Percentiles rank a stretch among this genome's conserved stretches.
Evolutionary conservation across 345 rosid genomes (phyloP).

Genomic region (Rhodomyrtus tomentosa): DNA sequence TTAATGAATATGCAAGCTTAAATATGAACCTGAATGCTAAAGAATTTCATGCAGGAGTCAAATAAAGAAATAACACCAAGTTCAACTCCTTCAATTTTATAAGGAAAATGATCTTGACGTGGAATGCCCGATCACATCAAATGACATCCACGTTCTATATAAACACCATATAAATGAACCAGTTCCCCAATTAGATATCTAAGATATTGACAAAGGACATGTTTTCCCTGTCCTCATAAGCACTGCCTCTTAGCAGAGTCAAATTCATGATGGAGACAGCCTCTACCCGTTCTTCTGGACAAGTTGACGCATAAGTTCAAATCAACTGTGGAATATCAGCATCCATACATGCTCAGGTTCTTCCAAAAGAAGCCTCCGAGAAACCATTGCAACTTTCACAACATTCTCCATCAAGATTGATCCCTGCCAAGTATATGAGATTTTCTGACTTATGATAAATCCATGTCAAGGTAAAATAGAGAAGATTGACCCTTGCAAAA

Average conservation of each 20-base stretch:
- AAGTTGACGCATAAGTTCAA: conserved; percentile 31
- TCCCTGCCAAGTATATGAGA: conserved; percentile 25
- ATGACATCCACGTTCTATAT: too few relatives aligned
- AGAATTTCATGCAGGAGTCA: too few relatives aligned
- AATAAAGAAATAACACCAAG: too few relatives aligned
- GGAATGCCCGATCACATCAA: too few relatives aligned
- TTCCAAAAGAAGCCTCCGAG: conserved; percentile 81
- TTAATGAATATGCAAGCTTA: too few relatives aligned
- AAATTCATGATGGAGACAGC: conserved; percentile 76
- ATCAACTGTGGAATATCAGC: not conserved
- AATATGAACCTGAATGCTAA: too few relatives aligned
- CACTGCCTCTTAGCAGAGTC: conserved; percentile 49
- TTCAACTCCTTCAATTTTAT: too few relatives aligned
- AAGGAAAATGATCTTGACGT: too few relatives aligned
- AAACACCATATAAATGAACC: too few relatives aligned
- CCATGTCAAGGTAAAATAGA: not conserved
- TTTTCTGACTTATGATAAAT: not conserved
- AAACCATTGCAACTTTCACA: conserved; percentile 72
- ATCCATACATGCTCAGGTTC: conserved; percentile 68
- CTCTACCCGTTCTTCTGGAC: conserved; percentile 39
- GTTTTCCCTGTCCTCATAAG: conserved; percentile 47
- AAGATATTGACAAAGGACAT: too few relatives aligned
- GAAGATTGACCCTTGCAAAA: not conserved
- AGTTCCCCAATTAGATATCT: too few relatives aligned
- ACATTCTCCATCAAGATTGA: conserved; percentile 60